Percentiles rank a stretch among this genome's conserved stretches.
Evolutionary conservation across 2,329 filamentous ascomycete genomes (phyloP).

Genomic region (Neofusicoccum ribis): DNA sequence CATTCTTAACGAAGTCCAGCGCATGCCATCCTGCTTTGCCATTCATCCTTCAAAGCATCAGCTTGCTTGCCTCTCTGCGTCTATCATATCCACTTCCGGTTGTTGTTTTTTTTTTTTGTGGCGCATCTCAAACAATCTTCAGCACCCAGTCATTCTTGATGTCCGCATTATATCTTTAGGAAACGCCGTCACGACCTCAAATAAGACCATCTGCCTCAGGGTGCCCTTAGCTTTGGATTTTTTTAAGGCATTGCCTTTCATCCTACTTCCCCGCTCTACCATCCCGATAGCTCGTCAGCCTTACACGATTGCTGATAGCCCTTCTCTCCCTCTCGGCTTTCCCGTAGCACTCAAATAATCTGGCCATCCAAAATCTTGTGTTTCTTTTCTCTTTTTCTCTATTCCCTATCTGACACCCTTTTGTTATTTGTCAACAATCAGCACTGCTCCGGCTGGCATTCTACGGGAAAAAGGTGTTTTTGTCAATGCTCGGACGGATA

Average conservation of each 20-base stretch:
- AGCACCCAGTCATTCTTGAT: background rate
- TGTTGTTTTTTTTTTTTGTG: background rate
- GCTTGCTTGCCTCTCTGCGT: constrained; percentile 7
- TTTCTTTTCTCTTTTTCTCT: background rate
- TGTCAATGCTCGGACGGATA: constrained; percentile 12
- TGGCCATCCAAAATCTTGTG: background rate
- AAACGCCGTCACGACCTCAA: constrained; percentile 19
- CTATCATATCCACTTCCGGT: constrained; percentile 14
- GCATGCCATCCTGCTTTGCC: constrained; percentile 4
- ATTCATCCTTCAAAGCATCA: background rate
- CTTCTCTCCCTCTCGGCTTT: constrained; percentile 10
- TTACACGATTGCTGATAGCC: background rate
- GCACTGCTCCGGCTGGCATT: constrained; percentile 16
- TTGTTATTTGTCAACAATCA: constrained; percentile 15
- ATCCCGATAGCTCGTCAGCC: background rate
- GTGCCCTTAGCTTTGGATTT: constrained; percentile 19
- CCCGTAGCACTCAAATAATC: constrained; percentile 1
- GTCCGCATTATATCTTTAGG: constrained; percentile 19
- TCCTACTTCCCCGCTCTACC: constrained; percentile 3
- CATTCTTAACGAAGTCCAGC: constrained; percentile 11
- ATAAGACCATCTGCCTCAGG: constrained; percentile 21
- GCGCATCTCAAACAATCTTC: constrained; percentile 2
- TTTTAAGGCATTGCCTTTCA: constrained; percentile 13
- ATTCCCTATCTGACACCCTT: background rate
- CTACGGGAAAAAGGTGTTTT: constrained; percentile 7